These are phyloP conservation scores for Linanthus parryae DNA, from an alignment of 148 eudicot genomes.

Conservation along the genomic window DNA sequence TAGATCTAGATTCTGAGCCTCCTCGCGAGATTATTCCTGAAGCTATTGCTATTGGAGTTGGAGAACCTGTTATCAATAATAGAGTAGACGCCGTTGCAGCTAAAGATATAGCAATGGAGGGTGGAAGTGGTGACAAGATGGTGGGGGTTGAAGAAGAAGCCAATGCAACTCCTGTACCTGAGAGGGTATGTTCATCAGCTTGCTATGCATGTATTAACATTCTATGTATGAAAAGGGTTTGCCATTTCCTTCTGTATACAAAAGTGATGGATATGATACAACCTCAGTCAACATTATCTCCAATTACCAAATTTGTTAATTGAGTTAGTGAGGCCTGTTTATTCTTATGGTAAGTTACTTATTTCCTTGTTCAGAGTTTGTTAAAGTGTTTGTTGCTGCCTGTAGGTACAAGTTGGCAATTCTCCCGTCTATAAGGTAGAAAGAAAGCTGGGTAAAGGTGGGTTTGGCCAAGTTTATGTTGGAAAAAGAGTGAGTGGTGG, in stretches of 20 bases:
- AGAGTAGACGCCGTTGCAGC: constrained; percentile 57
- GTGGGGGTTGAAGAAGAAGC: constrained; percentile 74
- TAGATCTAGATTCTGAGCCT: constrained; percentile 78
- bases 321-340: neutral
- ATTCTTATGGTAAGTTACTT: neutral
- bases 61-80: constrained; percentile 48
- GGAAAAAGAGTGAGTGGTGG: constrained; percentile 83
- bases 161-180: constrained; percentile 80
- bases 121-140: constrained; percentile 67
- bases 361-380: neutral
- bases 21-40: constrained; percentile 59
- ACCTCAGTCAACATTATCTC: neutral
- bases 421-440: constrained; percentile 80
- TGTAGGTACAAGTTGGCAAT: constrained; percentile 87
- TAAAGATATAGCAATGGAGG: constrained; percentile 74
- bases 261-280: neutral
- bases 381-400: neutral
- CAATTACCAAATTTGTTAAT: neutral
- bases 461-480: constrained; percentile 96
- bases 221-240: neutral
- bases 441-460: constrained; percentile 93
- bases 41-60: constrained; percentile 45
- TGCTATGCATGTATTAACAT: neutral
- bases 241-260: neutral
- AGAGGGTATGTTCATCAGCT: constrained; percentile 50